Percentiles rank a stretch among this genome's conserved stretches.
Evolutionary conservation across 495 filamentous ascomycete species (phyloP).

Genomic region (Coniosporium apollinis): DNA sequence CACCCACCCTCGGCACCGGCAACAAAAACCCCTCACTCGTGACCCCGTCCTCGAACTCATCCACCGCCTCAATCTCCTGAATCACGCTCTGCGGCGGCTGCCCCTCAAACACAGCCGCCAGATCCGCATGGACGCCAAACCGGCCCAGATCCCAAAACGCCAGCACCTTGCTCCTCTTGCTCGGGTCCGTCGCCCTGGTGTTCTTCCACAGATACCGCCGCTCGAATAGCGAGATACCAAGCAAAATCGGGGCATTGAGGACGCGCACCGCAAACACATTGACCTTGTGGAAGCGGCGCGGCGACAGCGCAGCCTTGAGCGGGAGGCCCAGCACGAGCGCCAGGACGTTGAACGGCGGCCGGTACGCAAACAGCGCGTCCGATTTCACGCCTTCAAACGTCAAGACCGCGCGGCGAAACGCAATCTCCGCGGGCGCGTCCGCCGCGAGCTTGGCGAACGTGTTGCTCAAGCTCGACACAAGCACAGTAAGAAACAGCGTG

Average conservation of each 20-base stretch:
- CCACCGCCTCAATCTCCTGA: slow-evolving; percentile 35
- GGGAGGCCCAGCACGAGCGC: slow-evolving; percentile 46
- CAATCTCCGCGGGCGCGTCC: slow-evolving; percentile 51
- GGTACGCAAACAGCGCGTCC: slow-evolving; percentile 57
- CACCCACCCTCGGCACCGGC: too few species aligned
- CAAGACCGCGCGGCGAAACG: slow-evolving; percentile 53
- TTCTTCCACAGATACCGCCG: slow-evolving; percentile 29
- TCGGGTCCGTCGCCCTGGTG: slow-evolving; percentile 16
- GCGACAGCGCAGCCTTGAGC: slow-evolving; percentile 43
- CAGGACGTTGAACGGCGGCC: slow-evolving; percentile 56
- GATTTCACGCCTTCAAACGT: slow-evolving; percentile 62
- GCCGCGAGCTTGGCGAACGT: slow-evolving; percentile 49
- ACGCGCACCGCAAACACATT: slow-evolving; percentile 47
- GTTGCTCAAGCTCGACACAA: slow-evolving; percentile 58
- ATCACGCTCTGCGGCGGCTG: slow-evolving; percentile 46
- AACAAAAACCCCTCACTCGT: too few species aligned
- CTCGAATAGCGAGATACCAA: slow-evolving; percentile 41
- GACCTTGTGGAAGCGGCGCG: slow-evolving; percentile 64
- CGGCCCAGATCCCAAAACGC: slow-evolving; percentile 33
- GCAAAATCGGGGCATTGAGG: slow-evolving; percentile 47
- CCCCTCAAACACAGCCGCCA: slow-evolving; percentile 49
- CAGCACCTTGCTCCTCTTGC: slow-evolving; percentile 26
- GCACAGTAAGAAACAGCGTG: slow-evolving; percentile 58
- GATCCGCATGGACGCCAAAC: slow-evolving; percentile 45
- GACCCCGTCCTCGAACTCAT: too few species aligned